Conservation (phyloP, 768 basidiomycete genomes). For the Sarcodon aspratus region DNA sequence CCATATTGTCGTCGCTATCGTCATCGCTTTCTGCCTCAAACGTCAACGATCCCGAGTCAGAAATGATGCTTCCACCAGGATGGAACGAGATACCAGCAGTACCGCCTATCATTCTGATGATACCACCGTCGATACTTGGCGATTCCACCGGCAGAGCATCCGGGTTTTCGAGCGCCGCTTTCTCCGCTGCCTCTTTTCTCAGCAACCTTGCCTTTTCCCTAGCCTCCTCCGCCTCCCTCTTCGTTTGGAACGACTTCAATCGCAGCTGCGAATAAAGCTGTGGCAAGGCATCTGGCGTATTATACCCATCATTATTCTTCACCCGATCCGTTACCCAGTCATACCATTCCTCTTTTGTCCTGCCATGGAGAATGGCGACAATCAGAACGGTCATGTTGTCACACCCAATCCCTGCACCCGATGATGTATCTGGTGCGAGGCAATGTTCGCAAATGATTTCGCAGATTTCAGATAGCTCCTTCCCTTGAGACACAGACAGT, state of each 20-base stretch:
- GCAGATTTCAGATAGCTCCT: slow-evolving; percentile 70
- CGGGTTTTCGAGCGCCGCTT: slow-evolving; percentile 5
- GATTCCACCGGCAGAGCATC: slow-evolving; percentile 14
- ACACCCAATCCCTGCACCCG: slow-evolving; percentile 88
- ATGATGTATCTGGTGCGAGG: slow-evolving; percentile 86
- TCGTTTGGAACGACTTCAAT: slow-evolving; percentile 48
- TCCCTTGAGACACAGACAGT: slow-evolving; percentile 68
- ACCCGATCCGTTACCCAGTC: slow-evolving; percentile 81
- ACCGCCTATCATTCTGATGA: slow-evolving; percentile 46
- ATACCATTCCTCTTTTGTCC: slow-evolving; percentile 89
- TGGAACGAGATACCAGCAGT: slow-evolving; percentile 57
- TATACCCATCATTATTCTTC: slow-evolving; percentile 59
- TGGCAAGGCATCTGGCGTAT: slow-evolving; percentile 66
- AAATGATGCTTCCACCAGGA: slow-evolving; percentile 40
- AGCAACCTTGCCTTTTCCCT: slow-evolving; percentile 21
- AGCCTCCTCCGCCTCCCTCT: slow-evolving; percentile 44
- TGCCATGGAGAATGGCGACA: slow-evolving; percentile 77
- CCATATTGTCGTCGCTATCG: slow-evolving; percentile 49
- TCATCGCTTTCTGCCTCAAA: slow-evolving; percentile 52
- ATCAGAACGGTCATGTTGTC: slow-evolving; percentile 99
- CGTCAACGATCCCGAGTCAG: slow-evolving; percentile 42
- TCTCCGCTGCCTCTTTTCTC: slow-evolving; percentile 5
- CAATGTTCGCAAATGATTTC: slow-evolving; percentile 89
- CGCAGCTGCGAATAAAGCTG: slow-evolving; percentile 65
- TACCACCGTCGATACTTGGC: slow-evolving; percentile 29